These are phyloP conservation scores for Obelidium mucronatum DNA, from an alignment of 192 early-diverging fungal species.

Conservation along the genomic window DNA sequence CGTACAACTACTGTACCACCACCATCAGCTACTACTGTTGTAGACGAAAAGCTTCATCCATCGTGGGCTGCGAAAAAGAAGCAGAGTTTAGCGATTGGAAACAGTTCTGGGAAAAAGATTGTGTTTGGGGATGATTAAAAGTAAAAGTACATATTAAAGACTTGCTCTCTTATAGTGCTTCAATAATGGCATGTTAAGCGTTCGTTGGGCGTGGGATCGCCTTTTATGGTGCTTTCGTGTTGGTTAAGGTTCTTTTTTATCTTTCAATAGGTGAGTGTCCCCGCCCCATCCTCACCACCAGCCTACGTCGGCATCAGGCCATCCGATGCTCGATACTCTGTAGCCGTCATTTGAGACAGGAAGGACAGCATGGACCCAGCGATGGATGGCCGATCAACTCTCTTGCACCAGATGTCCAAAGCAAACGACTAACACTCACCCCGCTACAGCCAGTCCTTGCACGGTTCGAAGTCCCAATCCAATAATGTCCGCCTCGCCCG, in stretches of 20 bases:
- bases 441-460: neutral
- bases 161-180: too few species aligned
- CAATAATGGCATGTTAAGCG: too few species aligned
- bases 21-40: too few species aligned
- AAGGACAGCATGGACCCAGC: neutral
- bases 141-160: too few species aligned
- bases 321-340: neutral
- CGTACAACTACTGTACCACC: neutral
- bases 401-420: neutral
- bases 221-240: too few species aligned
- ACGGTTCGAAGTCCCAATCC: neutral
- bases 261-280: neutral
- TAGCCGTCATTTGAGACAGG: neutral
- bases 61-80: slow-evolving; percentile 48
- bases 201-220: too few species aligned
- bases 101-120: slow-evolving; percentile 42
- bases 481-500: slow-evolving; percentile 46
- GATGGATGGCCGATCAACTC: neutral
- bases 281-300: neutral
- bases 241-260: too few species aligned
- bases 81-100: slow-evolving; percentile 21
- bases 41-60: slow-evolving; percentile 37
- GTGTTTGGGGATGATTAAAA: slow-evolving; percentile 46
- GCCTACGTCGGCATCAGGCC: neutral
- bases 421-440: neutral